Conservation (phyloP, 2,329 filamentous ascomycete genomes). For the Coniochaeta sp. region DNA sequence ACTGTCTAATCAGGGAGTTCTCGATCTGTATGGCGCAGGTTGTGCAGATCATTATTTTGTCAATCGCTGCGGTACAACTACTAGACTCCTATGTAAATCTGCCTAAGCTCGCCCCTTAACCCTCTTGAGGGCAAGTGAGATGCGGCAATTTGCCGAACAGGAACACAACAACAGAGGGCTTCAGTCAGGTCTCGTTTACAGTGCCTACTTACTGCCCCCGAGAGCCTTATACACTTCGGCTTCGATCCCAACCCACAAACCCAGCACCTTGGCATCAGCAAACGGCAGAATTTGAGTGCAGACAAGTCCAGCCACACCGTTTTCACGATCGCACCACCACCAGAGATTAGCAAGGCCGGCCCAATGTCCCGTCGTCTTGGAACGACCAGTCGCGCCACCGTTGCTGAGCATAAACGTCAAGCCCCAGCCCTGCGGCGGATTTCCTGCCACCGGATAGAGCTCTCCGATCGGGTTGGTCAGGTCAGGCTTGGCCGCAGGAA, state of each 20-base stretch:
- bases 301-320: slow-evolving; percentile 42
- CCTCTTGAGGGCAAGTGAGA: no score
- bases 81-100: no score
- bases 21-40: no score
- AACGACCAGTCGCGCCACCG: slow-evolving; percentile 39
- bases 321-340: slow-evolving; percentile 53
- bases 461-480: slow-evolving; percentile 37
- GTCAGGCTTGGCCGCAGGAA: slow-evolving; percentile 35
- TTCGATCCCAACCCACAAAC: slow-evolving; percentile 27
- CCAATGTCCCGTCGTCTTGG: slow-evolving; percentile 41
- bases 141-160: no score
- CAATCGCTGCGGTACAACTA: no score
- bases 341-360: slow-evolving; percentile 48
- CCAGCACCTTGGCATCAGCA: slow-evolving; percentile 26
- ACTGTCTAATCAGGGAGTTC: no score
- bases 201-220: neutral
- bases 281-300: slow-evolving; percentile 39
- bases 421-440: slow-evolving; percentile 54
- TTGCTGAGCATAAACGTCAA: slow-evolving; percentile 44
- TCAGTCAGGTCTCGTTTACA: no score
- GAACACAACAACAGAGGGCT: no score
- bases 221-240: slow-evolving; percentile 20
- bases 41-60: no score
- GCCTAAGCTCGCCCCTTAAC: no score
- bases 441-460: slow-evolving; percentile 32